These are phyloP conservation scores for Dalbergia cochinchinensis DNA, from an alignment of 306 rosid genomes.

Conservation along the genomic window DNA sequence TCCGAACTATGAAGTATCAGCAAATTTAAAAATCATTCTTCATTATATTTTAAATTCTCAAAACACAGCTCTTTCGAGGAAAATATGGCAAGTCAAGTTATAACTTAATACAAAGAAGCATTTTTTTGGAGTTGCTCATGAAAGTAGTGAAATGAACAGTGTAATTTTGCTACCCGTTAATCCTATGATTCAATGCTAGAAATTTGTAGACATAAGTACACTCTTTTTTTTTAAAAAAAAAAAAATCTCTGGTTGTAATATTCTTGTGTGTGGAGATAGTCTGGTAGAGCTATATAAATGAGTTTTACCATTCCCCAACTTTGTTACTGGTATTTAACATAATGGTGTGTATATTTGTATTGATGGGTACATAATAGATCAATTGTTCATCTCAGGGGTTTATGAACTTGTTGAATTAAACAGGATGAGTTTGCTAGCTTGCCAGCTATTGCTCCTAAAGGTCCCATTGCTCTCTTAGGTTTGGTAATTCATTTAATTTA, in stretches of 20 bases:
- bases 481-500: slow-evolving; percentile 68
- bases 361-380: background rate
- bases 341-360: background rate
- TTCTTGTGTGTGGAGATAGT: slow-evolving; percentile 27
- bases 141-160: slow-evolving; percentile 17
- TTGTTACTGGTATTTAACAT: background rate
- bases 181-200: background rate
- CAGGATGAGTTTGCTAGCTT: slow-evolving; percentile 95
- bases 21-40: background rate
- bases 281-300: slow-evolving; percentile 11
- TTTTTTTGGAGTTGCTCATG: background rate
- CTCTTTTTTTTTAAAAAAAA: slow-evolving; percentile 2
- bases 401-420: slow-evolving; percentile 47
- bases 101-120: background rate
- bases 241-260: slow-evolving; percentile 4
- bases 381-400: slow-evolving; percentile 36
- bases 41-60: background rate
- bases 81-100: background rate
- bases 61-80: slow-evolving; percentile 2
- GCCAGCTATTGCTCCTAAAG: slow-evolving; percentile 88
- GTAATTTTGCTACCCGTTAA: slow-evolving; percentile 1
- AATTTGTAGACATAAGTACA: background rate
- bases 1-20: background rate
- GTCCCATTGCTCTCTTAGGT: slow-evolving; percentile 93
- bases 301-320: slow-evolving; percentile 1